Evolutionary conservation across 495 filamentous ascomycete genomes (phyloP).

Genomic region (Penicillium goetzii): DNA sequence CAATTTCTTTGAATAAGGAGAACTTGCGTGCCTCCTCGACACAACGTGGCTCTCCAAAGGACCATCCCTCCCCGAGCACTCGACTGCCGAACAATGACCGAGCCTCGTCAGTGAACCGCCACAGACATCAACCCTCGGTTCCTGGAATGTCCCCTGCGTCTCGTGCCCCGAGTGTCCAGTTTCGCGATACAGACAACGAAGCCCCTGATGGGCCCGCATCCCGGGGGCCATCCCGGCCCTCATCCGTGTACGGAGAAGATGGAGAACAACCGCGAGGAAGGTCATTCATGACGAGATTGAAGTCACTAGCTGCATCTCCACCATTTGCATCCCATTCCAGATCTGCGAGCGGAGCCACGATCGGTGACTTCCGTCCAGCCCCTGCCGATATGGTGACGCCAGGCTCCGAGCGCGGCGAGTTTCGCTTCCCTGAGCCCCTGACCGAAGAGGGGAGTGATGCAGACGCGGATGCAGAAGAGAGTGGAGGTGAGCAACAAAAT

Average conservation of each 20-base stretch:
- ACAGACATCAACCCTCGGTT: slow-evolving; percentile 34
- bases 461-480: slow-evolving; percentile 81
- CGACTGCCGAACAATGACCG: slow-evolving; percentile 36
- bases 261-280: slow-evolving; percentile 55
- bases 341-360: slow-evolving; percentile 46
- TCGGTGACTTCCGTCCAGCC: slow-evolving; percentile 36
- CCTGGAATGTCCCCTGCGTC: slow-evolving; percentile 49
- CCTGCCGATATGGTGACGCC: slow-evolving; percentile 41
- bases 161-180: slow-evolving; percentile 66
- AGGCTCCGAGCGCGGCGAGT: slow-evolving; percentile 54
- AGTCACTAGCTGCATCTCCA: slow-evolving; percentile 54
- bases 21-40: slow-evolving; percentile 29
- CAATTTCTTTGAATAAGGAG: slow-evolving; percentile 22
- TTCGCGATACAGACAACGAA: slow-evolving; percentile 55
- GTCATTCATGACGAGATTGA: slow-evolving; percentile 70
- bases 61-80: slow-evolving; percentile 32
- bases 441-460: slow-evolving; percentile 69
- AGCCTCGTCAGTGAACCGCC: slow-evolving; percentile 25
- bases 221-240: slow-evolving; percentile 57
- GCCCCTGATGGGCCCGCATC: slow-evolving; percentile 48
- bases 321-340: slow-evolving; percentile 48
- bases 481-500: slow-evolving; percentile 48
- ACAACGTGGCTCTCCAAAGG: slow-evolving; percentile 27
- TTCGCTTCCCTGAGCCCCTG: slow-evolving; percentile 55
- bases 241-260: slow-evolving; percentile 63